Percentiles rank a stretch among this genome's conserved stretches.
Conservation (phyloP, 164 flowering plant species). For the Liquidambar formosana region DNA sequence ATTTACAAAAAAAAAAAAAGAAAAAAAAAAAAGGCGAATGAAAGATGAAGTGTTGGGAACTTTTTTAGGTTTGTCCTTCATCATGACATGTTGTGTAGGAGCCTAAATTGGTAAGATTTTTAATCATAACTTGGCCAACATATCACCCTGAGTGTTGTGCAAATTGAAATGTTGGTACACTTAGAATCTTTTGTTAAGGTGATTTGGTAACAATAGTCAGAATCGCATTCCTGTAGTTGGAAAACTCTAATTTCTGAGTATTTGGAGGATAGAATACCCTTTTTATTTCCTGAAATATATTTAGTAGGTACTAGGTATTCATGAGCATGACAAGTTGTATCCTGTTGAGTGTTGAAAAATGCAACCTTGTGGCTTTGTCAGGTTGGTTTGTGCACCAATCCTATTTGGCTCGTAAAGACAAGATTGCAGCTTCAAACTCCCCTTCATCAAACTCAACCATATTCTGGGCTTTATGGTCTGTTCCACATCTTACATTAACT, state of each 20-base stretch:
- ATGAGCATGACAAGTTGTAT: background rate
- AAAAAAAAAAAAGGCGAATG: background rate
- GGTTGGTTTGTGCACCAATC: constrained; percentile 93
- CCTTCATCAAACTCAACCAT: constrained; percentile 65
- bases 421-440: constrained; percentile 98
- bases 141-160: background rate
- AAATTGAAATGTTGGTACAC: background rate
- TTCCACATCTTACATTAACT: constrained; percentile 29
- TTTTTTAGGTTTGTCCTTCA: background rate
- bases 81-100: background rate
- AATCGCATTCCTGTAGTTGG: background rate
- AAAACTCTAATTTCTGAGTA: background rate
- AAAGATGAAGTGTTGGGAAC: background rate
- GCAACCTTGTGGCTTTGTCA: constrained; percentile 32
- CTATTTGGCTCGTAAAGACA: constrained; percentile 95
- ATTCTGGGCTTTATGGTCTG: constrained; percentile 90
- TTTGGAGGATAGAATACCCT: background rate
- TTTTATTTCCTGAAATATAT: background rate
- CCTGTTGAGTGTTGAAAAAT: background rate
- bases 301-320: background rate
- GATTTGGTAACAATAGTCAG: background rate
- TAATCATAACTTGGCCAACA: background rate
- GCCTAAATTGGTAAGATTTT: background rate
- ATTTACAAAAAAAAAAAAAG: background rate
- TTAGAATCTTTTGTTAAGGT: background rate